These are phyloP conservation scores for Debaryomyces udenii DNA, from an alignment of 1,139 yeast genomes.

Conservation along the genomic window DNA sequence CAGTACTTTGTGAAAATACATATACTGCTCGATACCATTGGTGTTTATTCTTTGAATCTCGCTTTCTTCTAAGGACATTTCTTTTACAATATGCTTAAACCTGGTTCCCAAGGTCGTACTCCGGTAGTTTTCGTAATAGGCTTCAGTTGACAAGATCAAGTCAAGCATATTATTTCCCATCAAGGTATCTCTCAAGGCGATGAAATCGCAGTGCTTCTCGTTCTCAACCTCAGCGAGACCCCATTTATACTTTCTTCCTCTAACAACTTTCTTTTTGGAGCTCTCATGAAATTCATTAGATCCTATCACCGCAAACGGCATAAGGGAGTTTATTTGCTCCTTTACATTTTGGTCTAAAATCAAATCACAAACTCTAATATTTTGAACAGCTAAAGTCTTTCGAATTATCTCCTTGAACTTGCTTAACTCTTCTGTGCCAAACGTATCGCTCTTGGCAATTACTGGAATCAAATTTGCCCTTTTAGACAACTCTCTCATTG, in stretches of 20 bases:
- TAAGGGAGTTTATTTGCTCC: slow-evolving; percentile 30
- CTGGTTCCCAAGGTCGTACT: slow-evolving; percentile 41
- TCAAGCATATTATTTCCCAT: slow-evolving; percentile 61
- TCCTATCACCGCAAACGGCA: slow-evolving; percentile 67
- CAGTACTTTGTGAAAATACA: slow-evolving; percentile 40
- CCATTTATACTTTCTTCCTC: slow-evolving; percentile 75
- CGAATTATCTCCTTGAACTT: slow-evolving; percentile 50
- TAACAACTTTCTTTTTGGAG: slow-evolving; percentile 41
- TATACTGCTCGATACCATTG: slow-evolving; percentile 22
- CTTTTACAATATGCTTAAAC: slow-evolving; percentile 11
- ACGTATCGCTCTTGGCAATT: slow-evolving; percentile 73
- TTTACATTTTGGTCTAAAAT: slow-evolving; percentile 44
- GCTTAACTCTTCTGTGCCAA: slow-evolving; percentile 45
- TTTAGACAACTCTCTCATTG: slow-evolving; percentile 67
- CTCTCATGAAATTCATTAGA: slow-evolving; percentile 40
- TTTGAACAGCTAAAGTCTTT: slow-evolving; percentile 45
- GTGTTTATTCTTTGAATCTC: slow-evolving; percentile 6
- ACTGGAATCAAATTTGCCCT: slow-evolving; percentile 78
- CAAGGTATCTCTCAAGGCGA: slow-evolving; percentile 51
- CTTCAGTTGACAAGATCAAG: slow-evolving; percentile 58
- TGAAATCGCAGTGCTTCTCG: slow-evolving; percentile 65
- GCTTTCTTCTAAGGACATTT: slow-evolving; percentile 5
- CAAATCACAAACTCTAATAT: slow-evolving; percentile 61
- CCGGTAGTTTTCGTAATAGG: slow-evolving; percentile 59
- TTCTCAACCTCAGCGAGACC: slow-evolving; percentile 75